A percentile compares a stretch with the other conserved stretches of the same genome.
These are phyloP conservation scores for Mycena vitilis DNA, from an alignment of 768 basidiomycete genomes.

Conservation along the genomic window DNA sequence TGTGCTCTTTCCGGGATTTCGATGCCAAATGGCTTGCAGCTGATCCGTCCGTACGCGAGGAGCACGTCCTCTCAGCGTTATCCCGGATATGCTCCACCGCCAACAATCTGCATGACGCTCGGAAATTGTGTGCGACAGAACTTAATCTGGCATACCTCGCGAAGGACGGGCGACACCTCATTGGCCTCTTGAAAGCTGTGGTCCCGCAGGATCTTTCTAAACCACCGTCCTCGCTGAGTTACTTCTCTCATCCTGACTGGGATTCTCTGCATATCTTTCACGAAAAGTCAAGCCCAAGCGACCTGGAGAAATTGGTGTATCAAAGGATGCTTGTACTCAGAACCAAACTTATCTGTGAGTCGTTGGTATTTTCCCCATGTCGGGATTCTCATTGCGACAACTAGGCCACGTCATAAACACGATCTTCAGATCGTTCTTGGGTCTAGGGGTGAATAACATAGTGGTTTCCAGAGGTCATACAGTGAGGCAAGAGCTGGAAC, in stretches of 20 bases:
- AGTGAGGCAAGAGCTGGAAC: background rate
- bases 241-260: slow-evolving; percentile 4
- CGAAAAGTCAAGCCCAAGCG: background rate
- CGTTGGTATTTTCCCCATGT: background rate
- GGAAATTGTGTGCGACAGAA: background rate
- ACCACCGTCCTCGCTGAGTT: background rate
- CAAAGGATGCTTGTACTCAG: slow-evolving; percentile 1
- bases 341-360: slow-evolving; percentile 20
- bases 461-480: background rate
- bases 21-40: slow-evolving; percentile 14
- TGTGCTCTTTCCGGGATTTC: background rate
- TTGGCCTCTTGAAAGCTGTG: background rate
- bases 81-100: background rate
- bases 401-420: background rate
- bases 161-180: background rate
- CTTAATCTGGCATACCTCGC: background rate
- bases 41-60: background rate
- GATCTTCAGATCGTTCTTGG: slow-evolving; percentile 11
- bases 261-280: background rate
- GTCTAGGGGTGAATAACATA: background rate
- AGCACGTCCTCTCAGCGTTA: slow-evolving; percentile 1
- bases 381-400: background rate
- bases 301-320: background rate
- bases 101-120: background rate
- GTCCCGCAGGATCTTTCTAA: background rate